Evolutionary conservation across 176 grass and related monocot genomes (phyloP).

Genomic region (Sorghum bicolor): DNA sequence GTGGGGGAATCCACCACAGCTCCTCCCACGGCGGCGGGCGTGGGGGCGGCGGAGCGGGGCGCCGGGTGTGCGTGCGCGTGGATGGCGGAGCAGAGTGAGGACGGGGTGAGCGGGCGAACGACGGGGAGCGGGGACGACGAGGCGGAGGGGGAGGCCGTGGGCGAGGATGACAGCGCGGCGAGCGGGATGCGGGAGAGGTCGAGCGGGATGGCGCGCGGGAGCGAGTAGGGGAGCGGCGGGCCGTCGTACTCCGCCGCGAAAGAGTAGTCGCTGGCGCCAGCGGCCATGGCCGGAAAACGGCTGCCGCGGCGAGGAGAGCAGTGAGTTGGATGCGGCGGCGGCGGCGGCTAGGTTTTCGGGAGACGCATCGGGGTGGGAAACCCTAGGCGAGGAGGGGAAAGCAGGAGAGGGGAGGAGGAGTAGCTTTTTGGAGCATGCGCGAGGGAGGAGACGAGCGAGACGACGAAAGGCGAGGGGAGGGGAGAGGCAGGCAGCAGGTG

Average conservation of each 20-base stretch:
- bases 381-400: slow-evolving; percentile 45
- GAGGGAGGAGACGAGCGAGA: background rate
- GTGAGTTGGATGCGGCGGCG: background rate
- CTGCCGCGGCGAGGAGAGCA: background rate
- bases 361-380: slow-evolving; percentile 41
- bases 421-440: slow-evolving; percentile 46
- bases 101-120: slow-evolving; percentile 69
- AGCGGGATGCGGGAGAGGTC: slow-evolving; percentile 85
- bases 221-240: slow-evolving; percentile 70
- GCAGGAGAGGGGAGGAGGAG: background rate
- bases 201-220: slow-evolving; percentile 81
- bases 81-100: slow-evolving; percentile 42
- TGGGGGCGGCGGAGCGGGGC: background rate
- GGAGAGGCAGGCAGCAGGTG: background rate
- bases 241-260: slow-evolving; percentile 94
- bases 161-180: slow-evolving; percentile 46
- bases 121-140: slow-evolving; percentile 53
- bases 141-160: slow-evolving; percentile 19
- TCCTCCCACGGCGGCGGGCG: background rate
- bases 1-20: slow-evolving; percentile 56
- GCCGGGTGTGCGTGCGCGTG: slow-evolving; percentile 15
- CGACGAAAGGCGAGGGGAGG: slow-evolving; percentile 2
- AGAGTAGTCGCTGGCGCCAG: slow-evolving; percentile 52
- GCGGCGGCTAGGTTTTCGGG: slow-evolving; percentile 9
- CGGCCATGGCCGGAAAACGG: background rate